Evolutionary conservation across 2,329 filamentous ascomycete species (phyloP).

Genomic region (Diaporthe batatas): DNA sequence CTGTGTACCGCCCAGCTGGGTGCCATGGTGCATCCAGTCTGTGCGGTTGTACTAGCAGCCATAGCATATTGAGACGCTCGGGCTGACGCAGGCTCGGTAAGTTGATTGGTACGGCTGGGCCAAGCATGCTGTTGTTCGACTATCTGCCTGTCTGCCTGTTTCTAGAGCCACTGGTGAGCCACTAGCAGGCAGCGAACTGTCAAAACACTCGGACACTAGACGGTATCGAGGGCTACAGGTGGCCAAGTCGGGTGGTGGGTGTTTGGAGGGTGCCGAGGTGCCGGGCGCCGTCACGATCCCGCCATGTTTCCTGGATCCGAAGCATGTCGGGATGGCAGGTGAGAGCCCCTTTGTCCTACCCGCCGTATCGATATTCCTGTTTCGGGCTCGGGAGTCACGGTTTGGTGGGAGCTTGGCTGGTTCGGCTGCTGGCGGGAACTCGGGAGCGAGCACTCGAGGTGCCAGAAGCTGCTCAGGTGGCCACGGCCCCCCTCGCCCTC

Average conservation of each 20-base stretch:
- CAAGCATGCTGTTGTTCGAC: background rate
- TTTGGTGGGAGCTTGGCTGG: background rate
- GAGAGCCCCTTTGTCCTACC: background rate
- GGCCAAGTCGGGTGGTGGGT: background rate
- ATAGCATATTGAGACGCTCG: background rate
- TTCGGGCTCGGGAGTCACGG: background rate
- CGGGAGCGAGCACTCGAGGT: too few species aligned
- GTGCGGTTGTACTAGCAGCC: background rate
- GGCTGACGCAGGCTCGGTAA: slow-evolving; percentile 15
- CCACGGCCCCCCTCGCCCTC: background rate
- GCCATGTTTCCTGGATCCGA: slow-evolving; percentile 13
- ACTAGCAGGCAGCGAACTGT: background rate
- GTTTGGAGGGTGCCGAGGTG: background rate
- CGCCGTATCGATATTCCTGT: slow-evolving; percentile 13
- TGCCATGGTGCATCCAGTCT: slow-evolving; percentile 14
- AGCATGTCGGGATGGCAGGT: background rate
- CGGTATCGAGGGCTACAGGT: too few species aligned
- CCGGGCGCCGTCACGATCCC: slow-evolving; percentile 11
- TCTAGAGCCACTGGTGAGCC: background rate
- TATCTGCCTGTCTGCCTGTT: background rate
- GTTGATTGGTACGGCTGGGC: background rate
- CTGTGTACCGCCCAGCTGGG: slow-evolving; percentile 22
- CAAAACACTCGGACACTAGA: background rate
- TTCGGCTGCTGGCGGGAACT: background rate
- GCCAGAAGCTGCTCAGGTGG: slow-evolving; percentile 1